Percentiles rank a stretch among this genome's conserved stretches.
These are phyloP conservation scores for Leishmania amazonensis DNA, from an alignment of 208 protist species.

Conservation along the genomic window DNA sequence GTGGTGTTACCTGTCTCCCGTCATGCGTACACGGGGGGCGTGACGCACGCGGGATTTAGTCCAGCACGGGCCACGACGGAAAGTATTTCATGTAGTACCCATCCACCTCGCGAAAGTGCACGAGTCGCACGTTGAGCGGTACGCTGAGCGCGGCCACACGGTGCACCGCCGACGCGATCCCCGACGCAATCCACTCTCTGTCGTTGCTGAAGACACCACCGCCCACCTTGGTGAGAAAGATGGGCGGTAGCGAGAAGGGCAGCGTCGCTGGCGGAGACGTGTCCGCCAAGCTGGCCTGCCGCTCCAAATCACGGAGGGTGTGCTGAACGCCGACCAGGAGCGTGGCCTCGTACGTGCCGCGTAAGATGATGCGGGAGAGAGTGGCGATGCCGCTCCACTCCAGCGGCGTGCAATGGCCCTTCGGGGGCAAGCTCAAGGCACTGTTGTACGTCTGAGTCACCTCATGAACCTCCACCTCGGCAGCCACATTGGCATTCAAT, in stretches of 20 bases:
- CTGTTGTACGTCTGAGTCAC: constrained; percentile 63
- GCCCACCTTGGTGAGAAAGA: constrained; percentile 59
- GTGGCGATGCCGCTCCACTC: constrained; percentile 9
- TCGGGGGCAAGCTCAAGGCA: constrained; percentile 36
- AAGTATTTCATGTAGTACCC: constrained; percentile 23
- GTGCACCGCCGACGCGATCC: constrained; percentile 21
- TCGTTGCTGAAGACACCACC: constrained; percentile 58
- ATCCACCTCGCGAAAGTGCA: constrained; percentile 37
- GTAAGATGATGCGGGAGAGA: constrained; percentile 41
- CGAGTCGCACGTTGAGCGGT: constrained; percentile 46
- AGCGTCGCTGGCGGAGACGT: background rate
- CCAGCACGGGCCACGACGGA: constrained; percentile 14
- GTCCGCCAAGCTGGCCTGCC: background rate
- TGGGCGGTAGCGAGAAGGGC: constrained; percentile 19
- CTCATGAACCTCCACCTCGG: constrained; percentile 13
- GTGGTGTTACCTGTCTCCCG: background rate
- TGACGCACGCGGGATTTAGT: background rate
- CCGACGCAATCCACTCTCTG: constrained; percentile 37
- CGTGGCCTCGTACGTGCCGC: constrained; percentile 57
- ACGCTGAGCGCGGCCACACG: constrained; percentile 29
- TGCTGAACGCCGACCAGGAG: constrained; percentile 46
- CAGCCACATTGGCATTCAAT: background rate
- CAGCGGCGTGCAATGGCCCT: background rate
- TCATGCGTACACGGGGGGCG: too few relatives aligned
- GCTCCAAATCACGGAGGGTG: constrained; percentile 33